phyloP scores from a whole-genome alignment of 768 basidiomycete species.

The Mycena floridula region DNA sequence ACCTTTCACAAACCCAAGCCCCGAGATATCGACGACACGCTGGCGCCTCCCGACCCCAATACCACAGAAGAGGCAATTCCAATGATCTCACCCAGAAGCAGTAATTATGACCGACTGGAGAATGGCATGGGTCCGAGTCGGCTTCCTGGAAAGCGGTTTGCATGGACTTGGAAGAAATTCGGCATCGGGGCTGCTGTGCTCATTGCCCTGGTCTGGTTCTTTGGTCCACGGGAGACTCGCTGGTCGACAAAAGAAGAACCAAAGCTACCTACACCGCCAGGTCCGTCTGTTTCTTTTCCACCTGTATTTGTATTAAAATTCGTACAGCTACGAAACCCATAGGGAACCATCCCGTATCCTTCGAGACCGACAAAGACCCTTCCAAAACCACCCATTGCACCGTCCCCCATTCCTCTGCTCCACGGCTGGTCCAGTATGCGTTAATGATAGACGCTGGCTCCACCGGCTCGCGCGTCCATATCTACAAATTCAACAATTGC shows the following conservation, averaged over 20 bases:
- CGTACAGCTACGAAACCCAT: constrained; percentile 8
- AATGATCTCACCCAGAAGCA: constrained; percentile 32
- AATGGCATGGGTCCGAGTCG: constrained; percentile 50
- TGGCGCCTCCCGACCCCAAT: too few relatives aligned
- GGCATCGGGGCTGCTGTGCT: constrained; percentile 51
- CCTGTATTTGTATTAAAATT: too few relatives aligned
- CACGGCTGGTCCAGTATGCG: constrained; percentile 80
- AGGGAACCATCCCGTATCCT: constrained; percentile 28
- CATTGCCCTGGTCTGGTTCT: constrained; percentile 59
- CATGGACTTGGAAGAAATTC: constrained; percentile 76
- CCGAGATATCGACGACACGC: too few relatives aligned
- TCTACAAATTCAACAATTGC: constrained; percentile 98
- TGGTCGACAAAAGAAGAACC: too few relatives aligned
- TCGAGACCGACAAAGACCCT: constrained; percentile 70
- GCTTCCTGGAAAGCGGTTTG: constrained; percentile 23
- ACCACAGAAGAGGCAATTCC: too few relatives aligned
- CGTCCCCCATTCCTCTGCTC: constrained; percentile 36
- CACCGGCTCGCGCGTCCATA: constrained; percentile 93
- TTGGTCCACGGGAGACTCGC: constrained; percentile 51
- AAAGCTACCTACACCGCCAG: constrained; percentile 5
- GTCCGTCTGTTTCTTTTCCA: too few relatives aligned
- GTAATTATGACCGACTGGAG: constrained; percentile 56
- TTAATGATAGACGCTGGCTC: constrained; percentile 99
- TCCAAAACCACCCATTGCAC: constrained; percentile 70
- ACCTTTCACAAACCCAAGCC: too few relatives aligned